Base-by-base conservation (phyloP, 768 basidiomycete genomes). In the Pleurotus salmoneostramineus region DNA sequence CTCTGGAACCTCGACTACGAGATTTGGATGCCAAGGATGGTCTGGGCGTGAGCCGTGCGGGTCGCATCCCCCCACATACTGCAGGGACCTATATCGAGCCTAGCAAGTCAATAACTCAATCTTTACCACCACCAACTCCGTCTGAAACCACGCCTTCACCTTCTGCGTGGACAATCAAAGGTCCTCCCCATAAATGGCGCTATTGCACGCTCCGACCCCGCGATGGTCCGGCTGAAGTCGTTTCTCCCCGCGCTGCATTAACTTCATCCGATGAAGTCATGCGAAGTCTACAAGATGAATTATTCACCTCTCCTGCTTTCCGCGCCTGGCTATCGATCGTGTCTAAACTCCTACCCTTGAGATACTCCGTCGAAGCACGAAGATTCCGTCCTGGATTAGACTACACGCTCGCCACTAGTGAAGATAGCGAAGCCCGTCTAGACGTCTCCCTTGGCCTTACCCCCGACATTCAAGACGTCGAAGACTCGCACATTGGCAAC, bases 151-250 rank as follows among this genome's bases (percentile, higher is more conserved):
- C 11, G 14, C 14, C 35, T 4, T 17, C 52, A 27, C n/a, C 52
- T 42, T 55, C 52, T 6, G 73, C 76, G 3, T 98, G 95, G 94
- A 64, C 68, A 11, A 64, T 91, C 66, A 84, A 83, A 64, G 94
- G 95, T 2, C 96, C 96, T 0, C 93, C 96, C 32, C 94, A 95
- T 70, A 94, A 95, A 69, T 93, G 92, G 82, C 91, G 96, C 35
- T 98, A 95, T 77, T 89, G 91, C 70, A 78, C 81, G 3, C 85
- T 95, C 31, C 71, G 71, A 32, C 69, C 75, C 17, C 73, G 63
- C 31, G 64, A 63, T 47, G 68, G 68, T 11, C 71, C 72, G 21
- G 71, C 69, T 44, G 73, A 72, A 45, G 77, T 79, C 14, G 80
- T 82, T 40, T 74, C 77, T 14, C 82, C 84, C 27, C 80, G 80